Conservation (phyloP, 106 monocot species). For the Posidonia australis region DNA sequence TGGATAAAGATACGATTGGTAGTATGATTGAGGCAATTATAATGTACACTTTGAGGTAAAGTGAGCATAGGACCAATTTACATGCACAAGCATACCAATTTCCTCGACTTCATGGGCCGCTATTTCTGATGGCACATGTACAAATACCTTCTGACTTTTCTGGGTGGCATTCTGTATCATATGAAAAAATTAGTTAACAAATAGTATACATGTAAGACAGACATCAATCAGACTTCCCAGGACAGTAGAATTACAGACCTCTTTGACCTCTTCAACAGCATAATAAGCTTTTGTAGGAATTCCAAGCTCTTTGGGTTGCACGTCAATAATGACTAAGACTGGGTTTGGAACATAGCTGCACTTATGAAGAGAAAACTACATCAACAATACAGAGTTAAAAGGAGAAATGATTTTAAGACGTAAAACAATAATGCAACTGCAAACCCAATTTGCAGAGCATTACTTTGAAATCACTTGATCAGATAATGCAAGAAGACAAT, state of each 20-base stretch:
- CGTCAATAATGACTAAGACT: constrained; percentile 78
- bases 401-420: not conserved
- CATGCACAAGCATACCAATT: constrained; percentile 46
- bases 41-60: not conserved
- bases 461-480: too few species aligned
- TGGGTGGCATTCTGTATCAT: constrained; percentile 87
- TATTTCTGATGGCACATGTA: constrained; percentile 97
- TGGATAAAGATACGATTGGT: not conserved
- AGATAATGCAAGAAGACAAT: too few species aligned
- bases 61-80: too few species aligned
- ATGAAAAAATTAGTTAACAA: not conserved
- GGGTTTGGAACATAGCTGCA: constrained; percentile 76
- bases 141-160: constrained; percentile 94
- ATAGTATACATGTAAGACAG: too few species aligned
- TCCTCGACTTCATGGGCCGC: constrained; percentile 99
- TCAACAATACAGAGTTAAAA: not conserved
- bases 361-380: not conserved
- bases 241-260: constrained; percentile 24
- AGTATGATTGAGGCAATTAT: not conserved
- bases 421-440: too few species aligned
- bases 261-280: constrained; percentile 83
- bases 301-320: constrained; percentile 70
- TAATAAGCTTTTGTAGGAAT: constrained; percentile 84
- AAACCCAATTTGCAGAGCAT: too few species aligned
- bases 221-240: not conserved